Evolutionary conservation across 805 yeast species (phyloP), one percentile per base, ranked within the genome.

Genomic region (Saturnispora ahearnii): DNA sequence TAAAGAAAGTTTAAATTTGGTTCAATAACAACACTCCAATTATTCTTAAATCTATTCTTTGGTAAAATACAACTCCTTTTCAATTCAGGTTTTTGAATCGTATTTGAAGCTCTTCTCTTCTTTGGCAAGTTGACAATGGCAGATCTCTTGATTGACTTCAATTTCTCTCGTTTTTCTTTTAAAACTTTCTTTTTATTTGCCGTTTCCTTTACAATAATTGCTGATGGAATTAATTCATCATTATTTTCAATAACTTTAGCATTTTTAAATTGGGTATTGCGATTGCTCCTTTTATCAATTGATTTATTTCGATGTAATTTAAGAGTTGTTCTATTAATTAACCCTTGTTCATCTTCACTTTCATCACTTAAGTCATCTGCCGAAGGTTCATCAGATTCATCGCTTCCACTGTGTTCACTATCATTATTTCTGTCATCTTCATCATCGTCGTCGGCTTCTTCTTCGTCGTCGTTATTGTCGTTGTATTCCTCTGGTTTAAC

Each of bases 1-100:
- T 41, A 58, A 12, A 57, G 44, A 37, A 58, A 58, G 21, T 51
- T 52, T n/a, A 58, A 42, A 32, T 49, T 46, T 12, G 50, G 46
- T 32, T 55, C 55, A 29, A 53, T 24, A 9, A 47, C 53, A 42
- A 47, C 50, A 34, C 36, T 28, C 50, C 50, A 45, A 36, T 34
- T 36, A 36, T 33, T 47, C 13, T 47, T 13, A 21, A 47, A 47
- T 41, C 50, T 41, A 41, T 47, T 47, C 10, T 47, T 41, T 18
- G 50, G 41, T 13, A 47, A 21, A 18, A 33, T 15, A 12, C 28
- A 41, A 31, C 26, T 33, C 33, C 30, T 40, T 33, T 46, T 46
- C 33, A 41, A 24, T 22, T 26, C 28, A 31, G 47, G 47, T 18
- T 45, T 45, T 12, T 28, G 22, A 45, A 36, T 36, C 10, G 34